A percentile compares a stretch with the other conserved stretches of the same genome.
phyloP scores from a whole-genome alignment of 768 basidiomycete genomes.

The Leccinellum rugosiceps region DNA sequence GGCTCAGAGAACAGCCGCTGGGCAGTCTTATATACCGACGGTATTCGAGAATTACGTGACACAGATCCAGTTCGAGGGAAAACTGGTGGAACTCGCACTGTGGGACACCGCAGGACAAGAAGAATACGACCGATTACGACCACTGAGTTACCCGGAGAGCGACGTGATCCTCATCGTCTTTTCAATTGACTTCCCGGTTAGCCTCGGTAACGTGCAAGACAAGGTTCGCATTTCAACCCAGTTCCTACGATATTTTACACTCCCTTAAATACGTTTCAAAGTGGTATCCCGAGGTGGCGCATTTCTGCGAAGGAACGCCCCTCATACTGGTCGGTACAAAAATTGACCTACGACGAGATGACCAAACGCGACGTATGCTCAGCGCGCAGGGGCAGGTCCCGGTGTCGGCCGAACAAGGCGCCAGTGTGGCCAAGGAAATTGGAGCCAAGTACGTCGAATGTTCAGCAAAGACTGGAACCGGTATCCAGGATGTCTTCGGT shows the following conservation, averaged over 20 bases:
- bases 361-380: conserved; percentile 83
- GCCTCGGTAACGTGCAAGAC: conserved; percentile 86
- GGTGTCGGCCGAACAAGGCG: conserved; percentile 79
- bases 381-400: conserved; percentile 85
- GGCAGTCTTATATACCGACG: conserved; percentile 86
- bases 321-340: conserved; percentile 93
- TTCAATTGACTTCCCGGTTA: conserved; percentile 89
- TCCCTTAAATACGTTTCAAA: conserved; percentile 31
- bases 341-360: conserved; percentile 84
- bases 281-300: conserved; percentile 93
- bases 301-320: conserved; percentile 88
- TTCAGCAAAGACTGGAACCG: conserved; percentile 85
- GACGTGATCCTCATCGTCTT: conserved; percentile 93
- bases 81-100: conserved; percentile 90
- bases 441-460: conserved; percentile 94
- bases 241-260: background rate
- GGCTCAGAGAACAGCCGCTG: conserved; percentile 14
- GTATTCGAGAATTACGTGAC: conserved; percentile 95
- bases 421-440: conserved; percentile 84
- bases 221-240: conserved; percentile 51
- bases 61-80: conserved; percentile 80
- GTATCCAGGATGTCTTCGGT: conserved; percentile 90
- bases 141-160: conserved; percentile 84
- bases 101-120: conserved; percentile 99
- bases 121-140: conserved; percentile 89